A percentile compares a stretch with the other conserved stretches of the same genome.
These are phyloP conservation scores for Austroboletus rostrupii DNA, from an alignment of 1,284 basidiomycete species.

Conservation along the genomic window DNA sequence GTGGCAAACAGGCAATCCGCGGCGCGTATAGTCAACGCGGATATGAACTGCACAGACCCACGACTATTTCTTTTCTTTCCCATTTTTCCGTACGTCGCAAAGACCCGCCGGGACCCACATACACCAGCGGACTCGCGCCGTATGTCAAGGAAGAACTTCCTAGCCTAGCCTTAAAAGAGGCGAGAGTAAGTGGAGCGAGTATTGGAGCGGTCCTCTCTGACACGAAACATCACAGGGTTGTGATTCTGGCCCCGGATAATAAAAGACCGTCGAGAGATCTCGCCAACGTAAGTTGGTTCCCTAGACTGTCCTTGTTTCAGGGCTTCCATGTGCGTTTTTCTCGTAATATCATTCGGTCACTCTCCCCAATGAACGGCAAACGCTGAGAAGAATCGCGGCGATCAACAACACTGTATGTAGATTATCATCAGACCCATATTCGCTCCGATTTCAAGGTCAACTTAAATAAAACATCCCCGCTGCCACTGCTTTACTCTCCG, in stretches of 20 bases:
- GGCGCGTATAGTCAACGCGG: slow-evolving; percentile 23
- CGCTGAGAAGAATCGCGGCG: slow-evolving; percentile 41
- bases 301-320: slow-evolving; percentile 30
- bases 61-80: not conserved
- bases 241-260: slow-evolving; percentile 6
- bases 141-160: slow-evolving; percentile 1
- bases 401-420: slow-evolving; percentile 38
- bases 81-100: slow-evolving; percentile 1
- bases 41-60: slow-evolving; percentile 27
- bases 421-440: slow-evolving; percentile 37
- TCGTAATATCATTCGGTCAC: slow-evolving; percentile 35
- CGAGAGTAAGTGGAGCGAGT: not conserved
- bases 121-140: not conserved
- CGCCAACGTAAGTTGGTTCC: slow-evolving; percentile 7
- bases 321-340: slow-evolving; percentile 26
- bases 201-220: not conserved
- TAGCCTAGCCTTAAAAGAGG: slow-evolving; percentile 1
- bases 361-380: slow-evolving; percentile 33
- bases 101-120: slow-evolving; percentile 6
- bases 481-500: slow-evolving; percentile 7
- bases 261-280: slow-evolving; percentile 10
- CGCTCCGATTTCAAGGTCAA: slow-evolving; percentile 30
- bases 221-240: slow-evolving; percentile 10
- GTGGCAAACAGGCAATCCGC: slow-evolving; percentile 28
- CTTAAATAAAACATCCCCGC: slow-evolving; percentile 26